phyloP scores from a whole-genome alignment of 306 rosid species.

The Erythrophleum fordii region DNA sequence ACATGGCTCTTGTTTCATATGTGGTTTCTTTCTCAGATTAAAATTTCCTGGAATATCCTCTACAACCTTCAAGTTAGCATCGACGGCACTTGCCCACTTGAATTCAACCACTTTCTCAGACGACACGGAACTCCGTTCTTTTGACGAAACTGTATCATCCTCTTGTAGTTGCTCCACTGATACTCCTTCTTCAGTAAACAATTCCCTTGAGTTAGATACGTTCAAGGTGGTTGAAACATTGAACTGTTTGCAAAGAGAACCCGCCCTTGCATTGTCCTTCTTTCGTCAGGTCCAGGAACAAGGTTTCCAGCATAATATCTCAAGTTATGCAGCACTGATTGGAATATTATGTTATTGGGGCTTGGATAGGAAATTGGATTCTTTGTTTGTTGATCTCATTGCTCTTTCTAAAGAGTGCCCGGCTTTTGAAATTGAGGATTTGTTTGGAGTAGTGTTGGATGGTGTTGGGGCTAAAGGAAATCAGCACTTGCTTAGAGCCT shows the following conservation, averaged over 20 bases:
- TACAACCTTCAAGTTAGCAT: slow-evolving; percentile 25
- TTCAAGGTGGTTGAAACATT: slow-evolving; percentile 50
- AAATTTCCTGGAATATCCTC: background rate
- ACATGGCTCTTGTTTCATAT: slow-evolving; percentile 11
- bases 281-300: slow-evolving; percentile 46
- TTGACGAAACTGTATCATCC: slow-evolving; percentile 1
- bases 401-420: slow-evolving; percentile 31
- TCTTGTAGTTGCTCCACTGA: background rate
- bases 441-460: slow-evolving; percentile 51
- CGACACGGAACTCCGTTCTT: background rate
- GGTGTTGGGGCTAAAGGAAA: slow-evolving; percentile 39
- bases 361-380: slow-evolving; percentile 55
- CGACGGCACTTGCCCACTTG: slow-evolving; percentile 45
- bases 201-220: slow-evolving; percentile 26
- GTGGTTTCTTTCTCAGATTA: slow-evolving; percentile 28
- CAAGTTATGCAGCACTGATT: slow-evolving; percentile 59
- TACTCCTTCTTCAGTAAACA: background rate
- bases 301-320: slow-evolving; percentile 53
- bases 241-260: slow-evolving; percentile 42
- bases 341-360: slow-evolving; percentile 67
- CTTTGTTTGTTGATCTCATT: slow-evolving; percentile 64
- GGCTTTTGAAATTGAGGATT: slow-evolving; percentile 44
- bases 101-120: slow-evolving; percentile 8
- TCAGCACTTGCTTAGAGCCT: slow-evolving; percentile 45
- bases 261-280: slow-evolving; percentile 60